These are phyloP conservation scores for Acacia crassicarpa DNA, from an alignment of 306 rosid species.

Conservation along the genomic window DNA sequence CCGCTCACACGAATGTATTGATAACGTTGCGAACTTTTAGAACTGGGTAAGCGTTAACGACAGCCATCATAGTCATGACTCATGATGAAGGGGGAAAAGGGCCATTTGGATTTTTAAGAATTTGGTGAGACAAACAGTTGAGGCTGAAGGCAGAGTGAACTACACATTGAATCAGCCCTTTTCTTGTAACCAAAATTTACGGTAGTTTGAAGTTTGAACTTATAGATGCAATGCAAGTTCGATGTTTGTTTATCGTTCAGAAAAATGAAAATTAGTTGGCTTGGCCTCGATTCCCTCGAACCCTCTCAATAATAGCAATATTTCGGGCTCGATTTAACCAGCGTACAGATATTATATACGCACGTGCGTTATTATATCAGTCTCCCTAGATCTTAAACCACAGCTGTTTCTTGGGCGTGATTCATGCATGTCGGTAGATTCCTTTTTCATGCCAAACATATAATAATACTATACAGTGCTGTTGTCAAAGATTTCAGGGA, in stretches of 20 bases:
- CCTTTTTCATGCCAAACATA: not conserved
- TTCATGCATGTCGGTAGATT: slow-evolving; percentile 29
- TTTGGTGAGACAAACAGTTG: not conserved
- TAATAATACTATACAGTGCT: not conserved
- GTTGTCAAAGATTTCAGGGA: not conserved
- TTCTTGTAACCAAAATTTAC: not conserved
- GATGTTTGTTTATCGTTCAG: not conserved
- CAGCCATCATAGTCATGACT: not conserved
- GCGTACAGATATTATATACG: not conserved
- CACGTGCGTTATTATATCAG: not conserved
- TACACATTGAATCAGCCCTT: not conserved
- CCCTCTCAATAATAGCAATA: not conserved
- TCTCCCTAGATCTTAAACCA: not conserved
- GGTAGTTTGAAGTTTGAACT: not conserved
- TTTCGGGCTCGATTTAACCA: not conserved
- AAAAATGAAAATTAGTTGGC: not conserved
- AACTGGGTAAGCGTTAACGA: not conserved
- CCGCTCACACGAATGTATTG: slow-evolving; percentile 7
- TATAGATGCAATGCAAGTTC: not conserved
- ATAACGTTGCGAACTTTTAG: not conserved
- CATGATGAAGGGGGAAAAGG: not conserved
- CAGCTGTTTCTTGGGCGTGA: not conserved
- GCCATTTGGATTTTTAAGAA: not conserved
- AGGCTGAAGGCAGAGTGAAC: not conserved
- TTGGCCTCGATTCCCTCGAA: not conserved